Conservation (phyloP, 345 rosid species). For the Rhodamnia argentea region DNA sequence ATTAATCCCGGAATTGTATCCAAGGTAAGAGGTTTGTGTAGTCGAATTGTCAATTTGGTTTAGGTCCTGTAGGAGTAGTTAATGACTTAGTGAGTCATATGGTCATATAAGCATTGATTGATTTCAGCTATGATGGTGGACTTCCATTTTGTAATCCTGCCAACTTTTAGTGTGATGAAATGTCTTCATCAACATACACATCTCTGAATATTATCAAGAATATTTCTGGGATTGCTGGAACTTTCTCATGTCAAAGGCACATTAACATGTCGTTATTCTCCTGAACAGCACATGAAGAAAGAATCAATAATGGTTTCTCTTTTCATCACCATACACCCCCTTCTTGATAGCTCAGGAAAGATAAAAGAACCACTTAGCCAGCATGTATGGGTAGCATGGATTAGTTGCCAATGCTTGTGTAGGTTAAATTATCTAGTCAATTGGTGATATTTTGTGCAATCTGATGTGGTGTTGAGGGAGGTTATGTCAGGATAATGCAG, state of each 20-base stretch:
- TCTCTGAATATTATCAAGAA: background rate
- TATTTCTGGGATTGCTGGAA: background rate
- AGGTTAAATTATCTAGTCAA: background rate
- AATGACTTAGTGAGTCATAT: background rate
- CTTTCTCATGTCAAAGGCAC: background rate
- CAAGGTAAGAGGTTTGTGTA: slow-evolving; percentile 38
- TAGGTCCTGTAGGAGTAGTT: background rate
- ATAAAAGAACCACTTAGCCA: background rate
- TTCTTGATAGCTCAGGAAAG: background rate
- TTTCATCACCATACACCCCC: background rate
- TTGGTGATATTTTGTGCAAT: background rate
- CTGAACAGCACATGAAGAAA: background rate
- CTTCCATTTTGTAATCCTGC: background rate
- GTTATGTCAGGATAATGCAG: background rate
- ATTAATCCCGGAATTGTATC: slow-evolving; percentile 67
- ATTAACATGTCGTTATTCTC: background rate
- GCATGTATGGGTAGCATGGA: background rate
- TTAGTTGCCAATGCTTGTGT: background rate
- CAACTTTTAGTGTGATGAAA: background rate
- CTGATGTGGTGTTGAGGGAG: background rate
- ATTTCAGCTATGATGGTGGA: background rate
- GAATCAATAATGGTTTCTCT: background rate
- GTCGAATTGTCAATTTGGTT: background rate
- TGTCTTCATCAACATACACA: background rate
- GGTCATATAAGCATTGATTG: background rate